Conservation (phyloP, 352 stramenopile species). For the Phytopythium delawarense region DNA sequence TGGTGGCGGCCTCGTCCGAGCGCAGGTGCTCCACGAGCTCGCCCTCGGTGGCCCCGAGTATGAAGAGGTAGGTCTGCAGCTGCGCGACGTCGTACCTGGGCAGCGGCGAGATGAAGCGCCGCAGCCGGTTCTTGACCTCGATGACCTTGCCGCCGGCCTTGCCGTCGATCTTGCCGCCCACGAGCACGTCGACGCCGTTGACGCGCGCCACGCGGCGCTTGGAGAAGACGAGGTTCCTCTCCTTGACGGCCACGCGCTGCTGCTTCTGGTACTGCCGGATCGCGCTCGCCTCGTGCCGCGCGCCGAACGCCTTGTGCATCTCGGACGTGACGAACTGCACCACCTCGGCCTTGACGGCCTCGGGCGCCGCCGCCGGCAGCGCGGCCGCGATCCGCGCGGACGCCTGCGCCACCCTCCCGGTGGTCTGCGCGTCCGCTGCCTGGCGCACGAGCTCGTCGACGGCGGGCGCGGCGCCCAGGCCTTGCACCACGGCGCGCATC, state of each 20-base stretch:
- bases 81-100: slow-evolving; percentile 80
- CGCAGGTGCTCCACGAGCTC: slow-evolving; percentile 82
- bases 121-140: slow-evolving; percentile 84
- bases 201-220: slow-evolving; percentile 63
- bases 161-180: slow-evolving; percentile 85
- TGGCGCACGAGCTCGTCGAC: slow-evolving; percentile 60
- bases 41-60: slow-evolving; percentile 55
- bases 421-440: slow-evolving; percentile 40
- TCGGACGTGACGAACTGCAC: slow-evolving; percentile 70
- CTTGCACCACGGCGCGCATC: slow-evolving; percentile 47
- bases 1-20: slow-evolving; percentile 46
- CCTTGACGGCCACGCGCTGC: slow-evolving; percentile 47
- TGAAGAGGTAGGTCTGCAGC: slow-evolving; percentile 84
- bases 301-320: slow-evolving; percentile 78
- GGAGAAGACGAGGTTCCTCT: slow-evolving; percentile 72
- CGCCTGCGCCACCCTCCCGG: slow-evolving; percentile 31
- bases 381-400: slow-evolving; percentile 41
- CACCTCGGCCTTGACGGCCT: slow-evolving; percentile 52
- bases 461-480: slow-evolving; percentile 43
- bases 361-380: slow-evolving; percentile 44
- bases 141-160: slow-evolving; percentile 71
- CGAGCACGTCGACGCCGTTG: slow-evolving; percentile 45
- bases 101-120: slow-evolving; percentile 61
- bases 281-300: slow-evolving; percentile 53
- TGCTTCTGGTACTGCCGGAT: slow-evolving; percentile 69